Evolutionary conservation across 2,329 filamentous ascomycete species (phyloP).

Genomic region (Macrophomina pseudophaseolina): DNA sequence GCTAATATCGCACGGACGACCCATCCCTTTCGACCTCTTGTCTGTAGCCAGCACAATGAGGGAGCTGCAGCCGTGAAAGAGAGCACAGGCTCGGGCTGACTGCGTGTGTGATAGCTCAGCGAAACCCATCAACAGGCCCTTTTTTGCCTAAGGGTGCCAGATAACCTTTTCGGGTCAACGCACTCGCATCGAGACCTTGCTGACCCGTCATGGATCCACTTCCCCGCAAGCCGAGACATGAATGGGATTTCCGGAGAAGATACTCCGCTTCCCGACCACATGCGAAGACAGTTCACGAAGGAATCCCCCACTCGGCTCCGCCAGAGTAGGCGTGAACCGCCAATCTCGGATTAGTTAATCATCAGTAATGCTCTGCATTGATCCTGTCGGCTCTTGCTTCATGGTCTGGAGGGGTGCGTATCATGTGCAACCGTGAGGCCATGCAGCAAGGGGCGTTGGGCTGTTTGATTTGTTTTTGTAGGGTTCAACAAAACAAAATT

Average conservation of each 20-base stretch:
- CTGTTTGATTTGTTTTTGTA: conserved; percentile 15
- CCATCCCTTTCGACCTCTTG: background rate
- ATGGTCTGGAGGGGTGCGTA: background rate
- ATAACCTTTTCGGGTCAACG: no score
- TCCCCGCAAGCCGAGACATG: background rate
- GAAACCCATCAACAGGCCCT: background rate
- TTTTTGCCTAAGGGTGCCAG: background rate
- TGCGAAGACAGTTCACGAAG: background rate
- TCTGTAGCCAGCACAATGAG: background rate
- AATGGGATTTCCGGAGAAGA: background rate
- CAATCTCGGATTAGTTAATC: conserved; percentile 7
- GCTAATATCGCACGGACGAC: background rate
- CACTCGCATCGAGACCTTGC: background rate
- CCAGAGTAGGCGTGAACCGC: background rate
- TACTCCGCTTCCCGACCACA: conserved; percentile 4
- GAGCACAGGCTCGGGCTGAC: no score
- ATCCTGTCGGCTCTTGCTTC: background rate
- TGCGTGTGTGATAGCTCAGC: background rate
- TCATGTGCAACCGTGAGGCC: conserved; percentile 15
- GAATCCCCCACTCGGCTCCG: conserved; percentile 1
- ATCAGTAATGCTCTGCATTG: conserved; percentile 1
- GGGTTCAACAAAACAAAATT: conserved; percentile 24
- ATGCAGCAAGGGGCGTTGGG: conserved; percentile 7
- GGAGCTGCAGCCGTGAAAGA: background rate
- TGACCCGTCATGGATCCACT: background rate